Conservation (phyloP, 2,329 filamentous ascomycete species). For the Pyrenochaeta sp. region DNA sequence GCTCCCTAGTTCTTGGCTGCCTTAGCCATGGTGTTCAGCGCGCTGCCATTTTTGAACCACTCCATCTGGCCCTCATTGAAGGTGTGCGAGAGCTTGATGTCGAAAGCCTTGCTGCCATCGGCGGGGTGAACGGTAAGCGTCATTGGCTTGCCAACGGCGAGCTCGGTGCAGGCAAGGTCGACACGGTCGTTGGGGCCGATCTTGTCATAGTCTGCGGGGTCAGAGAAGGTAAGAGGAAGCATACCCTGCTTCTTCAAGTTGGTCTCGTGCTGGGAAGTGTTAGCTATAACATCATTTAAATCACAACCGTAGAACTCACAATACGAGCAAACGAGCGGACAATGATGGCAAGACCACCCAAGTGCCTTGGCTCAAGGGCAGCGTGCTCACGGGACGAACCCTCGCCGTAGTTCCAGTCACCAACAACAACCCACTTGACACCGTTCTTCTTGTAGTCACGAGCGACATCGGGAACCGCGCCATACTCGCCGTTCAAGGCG, state of each 20-base stretch:
- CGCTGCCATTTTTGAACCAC: conserved; percentile 99
- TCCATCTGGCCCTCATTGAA: conserved; percentile 98
- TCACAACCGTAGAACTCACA: conserved; percentile 50
- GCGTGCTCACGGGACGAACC: conserved; percentile 98
- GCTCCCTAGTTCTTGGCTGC: conserved; percentile 37
- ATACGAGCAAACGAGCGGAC: conserved; percentile 97
- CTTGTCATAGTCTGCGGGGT: conserved; percentile 98
- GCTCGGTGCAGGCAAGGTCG: conserved; percentile 86
- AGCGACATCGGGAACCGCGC: conserved; percentile 89
- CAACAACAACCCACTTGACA: conserved; percentile 95
- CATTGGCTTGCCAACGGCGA: conserved; percentile 91
- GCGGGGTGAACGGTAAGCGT: conserved; percentile 92
- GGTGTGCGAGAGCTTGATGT: conserved; percentile 88
- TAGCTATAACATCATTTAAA: neutral
- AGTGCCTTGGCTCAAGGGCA: conserved; percentile 95
- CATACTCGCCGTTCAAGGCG: conserved; percentile 81
- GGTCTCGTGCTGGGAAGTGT: conserved; percentile 77
- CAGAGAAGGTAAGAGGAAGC: conserved; percentile 94
- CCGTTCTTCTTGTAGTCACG: conserved; percentile 99
- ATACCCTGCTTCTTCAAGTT: conserved; percentile 99
- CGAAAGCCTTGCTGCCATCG: conserved; percentile 77
- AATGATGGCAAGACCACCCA: conserved; percentile 96
- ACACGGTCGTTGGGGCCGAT: conserved; percentile 92
- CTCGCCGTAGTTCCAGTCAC: conserved; percentile 99
- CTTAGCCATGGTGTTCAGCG: conserved; percentile 99